These are phyloP conservation scores for Colletotrichum spinosum DNA, from an alignment of 2,329 filamentous ascomycete species.

Conservation along the genomic window DNA sequence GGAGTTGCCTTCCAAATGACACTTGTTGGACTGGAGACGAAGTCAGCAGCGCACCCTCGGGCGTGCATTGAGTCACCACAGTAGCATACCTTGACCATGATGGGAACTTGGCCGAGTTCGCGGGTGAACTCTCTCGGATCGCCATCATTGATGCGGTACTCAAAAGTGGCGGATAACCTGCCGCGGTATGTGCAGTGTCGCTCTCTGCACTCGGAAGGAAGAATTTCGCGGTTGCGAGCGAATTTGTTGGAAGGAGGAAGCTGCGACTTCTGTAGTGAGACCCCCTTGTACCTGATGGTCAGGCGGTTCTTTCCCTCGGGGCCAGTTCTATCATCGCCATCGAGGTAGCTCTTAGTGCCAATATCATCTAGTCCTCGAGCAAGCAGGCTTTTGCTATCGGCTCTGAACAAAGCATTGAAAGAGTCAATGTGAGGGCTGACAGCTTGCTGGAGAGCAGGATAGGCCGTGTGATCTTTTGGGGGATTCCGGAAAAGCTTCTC, in stretches of 20 bases:
- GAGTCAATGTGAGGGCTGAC: slow-evolving; percentile 93
- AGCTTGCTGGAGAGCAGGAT: slow-evolving; percentile 86
- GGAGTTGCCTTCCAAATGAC: slow-evolving; percentile 87
- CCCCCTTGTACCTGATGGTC: slow-evolving; percentile 80
- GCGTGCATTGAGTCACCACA: not conserved
- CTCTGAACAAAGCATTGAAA: slow-evolving; percentile 89
- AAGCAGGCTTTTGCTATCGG: slow-evolving; percentile 72
- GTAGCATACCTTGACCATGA: slow-evolving; percentile 85
- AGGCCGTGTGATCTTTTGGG: slow-evolving; percentile 87
- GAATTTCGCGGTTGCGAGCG: slow-evolving; percentile 84
- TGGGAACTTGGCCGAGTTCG: slow-evolving; percentile 88
- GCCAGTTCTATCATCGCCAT: slow-evolving; percentile 77
- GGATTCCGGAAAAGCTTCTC: slow-evolving; percentile 91
- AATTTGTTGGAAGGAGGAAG: slow-evolving; percentile 87
- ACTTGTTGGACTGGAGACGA: slow-evolving; percentile 79
- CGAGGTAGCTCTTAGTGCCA: slow-evolving; percentile 87
- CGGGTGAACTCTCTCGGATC: slow-evolving; percentile 85
- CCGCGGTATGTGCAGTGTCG: slow-evolving; percentile 92
- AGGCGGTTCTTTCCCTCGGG: slow-evolving; percentile 77
- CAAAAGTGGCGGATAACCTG: slow-evolving; percentile 83
- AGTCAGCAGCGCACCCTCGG: slow-evolving; percentile 41
- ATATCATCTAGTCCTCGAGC: slow-evolving; percentile 87
- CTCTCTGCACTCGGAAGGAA: slow-evolving; percentile 94
- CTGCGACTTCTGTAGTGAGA: slow-evolving; percentile 84
- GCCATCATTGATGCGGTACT: slow-evolving; percentile 88